phyloP scores from a whole-genome alignment of 148 eudicot species.

The Beta vulgaris region DNA sequence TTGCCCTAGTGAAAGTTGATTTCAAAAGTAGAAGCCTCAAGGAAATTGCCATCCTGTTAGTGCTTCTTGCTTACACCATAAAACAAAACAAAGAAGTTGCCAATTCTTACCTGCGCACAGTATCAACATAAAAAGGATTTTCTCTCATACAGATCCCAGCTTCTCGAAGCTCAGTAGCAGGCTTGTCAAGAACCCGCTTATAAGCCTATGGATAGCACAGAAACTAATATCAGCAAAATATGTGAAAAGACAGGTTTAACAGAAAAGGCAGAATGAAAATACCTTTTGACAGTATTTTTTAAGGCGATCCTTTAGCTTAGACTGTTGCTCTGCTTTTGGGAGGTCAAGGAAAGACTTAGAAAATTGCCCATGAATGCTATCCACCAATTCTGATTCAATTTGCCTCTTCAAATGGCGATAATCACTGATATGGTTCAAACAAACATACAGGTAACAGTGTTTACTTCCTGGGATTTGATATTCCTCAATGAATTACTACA shows the following conservation, averaged over 20 bases:
- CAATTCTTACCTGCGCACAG: conserved; percentile 83
- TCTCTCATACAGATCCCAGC: conserved; percentile 99
- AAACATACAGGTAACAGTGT: conserved; percentile 9
- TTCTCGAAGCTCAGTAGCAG: conserved; percentile 85
- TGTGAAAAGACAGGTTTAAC: conserved; percentile 6
- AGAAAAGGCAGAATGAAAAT: conserved; percentile 9
- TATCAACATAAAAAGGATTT: conserved; percentile 95
- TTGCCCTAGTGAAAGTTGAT: neutral
- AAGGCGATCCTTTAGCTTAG: conserved; percentile 84
- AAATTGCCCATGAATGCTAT: conserved; percentile 49
- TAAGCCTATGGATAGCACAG: conserved; percentile 54
- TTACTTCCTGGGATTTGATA: conserved; percentile 9
- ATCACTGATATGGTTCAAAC: conserved; percentile 58
- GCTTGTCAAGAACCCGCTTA: conserved; percentile 88
- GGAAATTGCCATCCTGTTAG: neutral
- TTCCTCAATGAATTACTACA: conserved; percentile 21
- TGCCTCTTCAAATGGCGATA: conserved; percentile 95
- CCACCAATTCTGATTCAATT: conserved; percentile 86
- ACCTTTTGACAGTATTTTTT: conserved; percentile 97
- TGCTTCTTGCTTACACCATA: neutral
- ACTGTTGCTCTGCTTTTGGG: conserved; percentile 86
- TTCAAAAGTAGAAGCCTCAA: neutral
- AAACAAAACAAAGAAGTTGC: neutral
- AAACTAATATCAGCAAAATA: neutral
- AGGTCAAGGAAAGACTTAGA: conserved; percentile 81